Base-by-base conservation (phyloP, 192 early-diverging fungal genomes). In the Globomyces pollinis-pini region DNA sequence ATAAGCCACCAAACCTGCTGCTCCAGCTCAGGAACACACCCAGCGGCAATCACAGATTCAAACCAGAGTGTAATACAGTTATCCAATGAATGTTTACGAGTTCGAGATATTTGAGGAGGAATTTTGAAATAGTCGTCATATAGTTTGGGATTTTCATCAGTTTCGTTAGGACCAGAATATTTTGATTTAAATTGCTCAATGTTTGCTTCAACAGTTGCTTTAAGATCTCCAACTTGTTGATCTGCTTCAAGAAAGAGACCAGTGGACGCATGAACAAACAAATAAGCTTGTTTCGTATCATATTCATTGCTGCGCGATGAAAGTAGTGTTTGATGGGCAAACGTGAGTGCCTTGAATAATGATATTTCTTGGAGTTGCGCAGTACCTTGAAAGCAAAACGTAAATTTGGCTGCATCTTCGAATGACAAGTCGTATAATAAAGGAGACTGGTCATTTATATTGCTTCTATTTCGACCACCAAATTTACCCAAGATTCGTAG, bases 401-500 rank as follows among this genome's bases (percentile, higher is more conserved):
- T 38, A 9, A 57, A 31, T 8, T 5, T 13, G n/a, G 41, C 6
- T 11, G 55, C 28, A 39, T 57, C 55, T 0, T 29, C 24, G 33
- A 16, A 38, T 26, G 1, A 18, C 33, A 6, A 18, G 18, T 57
- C 41, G 15, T 24, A 23, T 12, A 3, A 18, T 8, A 60, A 30
- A 2, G 47, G 24, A 4, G 59, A 80, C 15, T 87, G 83, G 33
- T 83, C 84, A 50, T 83, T 81, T 18, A 98, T 70, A 76, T 92
- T 83, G 30, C 90, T 74, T 39, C 95, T 80, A 69, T 99, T 99
- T 23, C 93, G 74, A 1, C 97, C 97, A n/a, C 97, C 97, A 28
- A 99, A 82, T 66, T 98, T 98, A 7, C 97, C 97, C 0, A 99
- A 73, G 47, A 99, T 98, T 13, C 91, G 77, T 59, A 91, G 84